Percentiles rank a stretch among this genome's conserved stretches.
Conservation (phyloP, 106 monocot species). For the Dendrobium catenatum region DNA sequence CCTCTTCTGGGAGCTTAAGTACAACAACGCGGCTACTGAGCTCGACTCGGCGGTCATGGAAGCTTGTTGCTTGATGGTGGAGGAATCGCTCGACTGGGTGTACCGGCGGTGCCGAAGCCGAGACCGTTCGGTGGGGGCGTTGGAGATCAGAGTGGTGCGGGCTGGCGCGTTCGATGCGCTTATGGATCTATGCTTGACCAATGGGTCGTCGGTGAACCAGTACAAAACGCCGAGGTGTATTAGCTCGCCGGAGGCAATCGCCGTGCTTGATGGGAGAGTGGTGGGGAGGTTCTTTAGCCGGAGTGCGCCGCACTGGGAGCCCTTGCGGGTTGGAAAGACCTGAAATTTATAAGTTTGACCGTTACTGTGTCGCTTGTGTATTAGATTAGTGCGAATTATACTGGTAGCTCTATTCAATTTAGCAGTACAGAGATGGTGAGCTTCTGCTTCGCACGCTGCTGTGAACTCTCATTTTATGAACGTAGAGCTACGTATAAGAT, state of each 20-base stretch:
- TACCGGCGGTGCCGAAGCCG: conserved; percentile 61
- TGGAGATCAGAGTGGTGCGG: conserved; percentile 65
- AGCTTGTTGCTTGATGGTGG: conserved; percentile 46
- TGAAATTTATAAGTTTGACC: too few species aligned
- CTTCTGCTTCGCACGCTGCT: too few species aligned
- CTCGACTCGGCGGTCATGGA: conserved; percentile 33
- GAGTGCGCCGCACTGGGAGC: conserved; percentile 37
- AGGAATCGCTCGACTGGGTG: conserved; percentile 44
- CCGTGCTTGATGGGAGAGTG: conserved; percentile 41
- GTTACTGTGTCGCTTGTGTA: too few species aligned
- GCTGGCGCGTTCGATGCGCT: conserved; percentile 54
- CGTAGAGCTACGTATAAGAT: too few species aligned
- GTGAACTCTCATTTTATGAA: too few species aligned
- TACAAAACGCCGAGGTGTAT: conserved; percentile 84
- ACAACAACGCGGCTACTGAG: neutral
- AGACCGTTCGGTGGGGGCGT: conserved; percentile 62
- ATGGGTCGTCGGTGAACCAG: conserved; percentile 80
- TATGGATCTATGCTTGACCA: conserved; percentile 69
- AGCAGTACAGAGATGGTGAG: too few species aligned
- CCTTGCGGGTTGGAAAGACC: conserved; percentile 1
- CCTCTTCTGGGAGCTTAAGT: conserved; percentile 66
- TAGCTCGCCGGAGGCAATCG: conserved; percentile 38
- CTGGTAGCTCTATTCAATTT: too few species aligned
- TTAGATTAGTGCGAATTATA: too few species aligned
- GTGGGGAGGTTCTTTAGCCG: conserved; percentile 54